A percentile compares a stretch with the other conserved stretches of the same genome.
Conservation (phyloP, 2,329 filamentous ascomycete genomes). For the Penicillium palitans region DNA sequence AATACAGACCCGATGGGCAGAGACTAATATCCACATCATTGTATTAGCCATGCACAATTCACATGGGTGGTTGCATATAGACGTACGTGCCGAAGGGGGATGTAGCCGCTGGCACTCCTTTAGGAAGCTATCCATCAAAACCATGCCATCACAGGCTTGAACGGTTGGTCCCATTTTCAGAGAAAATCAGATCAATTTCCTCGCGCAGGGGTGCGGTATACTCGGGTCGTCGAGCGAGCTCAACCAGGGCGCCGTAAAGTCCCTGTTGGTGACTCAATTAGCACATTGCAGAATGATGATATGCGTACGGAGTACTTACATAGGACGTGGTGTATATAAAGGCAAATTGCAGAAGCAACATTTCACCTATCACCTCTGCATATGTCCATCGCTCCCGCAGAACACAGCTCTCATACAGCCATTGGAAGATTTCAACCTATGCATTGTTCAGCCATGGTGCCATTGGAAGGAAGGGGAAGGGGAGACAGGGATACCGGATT, state of each 20-base stretch:
- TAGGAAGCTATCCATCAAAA: conserved; percentile 22
- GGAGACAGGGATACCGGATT: conserved; percentile 10
- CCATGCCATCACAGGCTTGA: conserved; percentile 21
- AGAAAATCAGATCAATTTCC: conserved; percentile 12
- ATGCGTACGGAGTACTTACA: conserved; percentile 8
- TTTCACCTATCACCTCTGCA: conserved; percentile 24
- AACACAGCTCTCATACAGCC: conserved; percentile 23
- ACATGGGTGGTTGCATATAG: conserved; percentile 2
- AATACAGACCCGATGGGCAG: conserved; percentile 24
- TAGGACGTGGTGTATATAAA: conserved; percentile 28
- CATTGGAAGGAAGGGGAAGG: neutral
- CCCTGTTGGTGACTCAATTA: conserved; percentile 9
- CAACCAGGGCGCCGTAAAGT: conserved; percentile 21
- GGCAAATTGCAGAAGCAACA: conserved; percentile 25
- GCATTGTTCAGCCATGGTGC: neutral
- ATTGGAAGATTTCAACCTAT: conserved; percentile 26
- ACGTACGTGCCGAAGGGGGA: conserved; percentile 25
- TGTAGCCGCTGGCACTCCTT: conserved; percentile 27
- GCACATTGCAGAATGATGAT: neutral
- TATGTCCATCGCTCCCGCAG: conserved; percentile 23
- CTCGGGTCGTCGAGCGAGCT: conserved; percentile 22
- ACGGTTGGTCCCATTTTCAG: conserved; percentile 13
- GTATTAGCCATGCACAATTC: conserved; percentile 3
- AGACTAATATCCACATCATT: conserved; percentile 15
- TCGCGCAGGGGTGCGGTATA: conserved; percentile 21